These are phyloP conservation scores for Floccularia luteovirens DNA, from an alignment of 768 basidiomycete genomes.

Conservation along the genomic window DNA sequence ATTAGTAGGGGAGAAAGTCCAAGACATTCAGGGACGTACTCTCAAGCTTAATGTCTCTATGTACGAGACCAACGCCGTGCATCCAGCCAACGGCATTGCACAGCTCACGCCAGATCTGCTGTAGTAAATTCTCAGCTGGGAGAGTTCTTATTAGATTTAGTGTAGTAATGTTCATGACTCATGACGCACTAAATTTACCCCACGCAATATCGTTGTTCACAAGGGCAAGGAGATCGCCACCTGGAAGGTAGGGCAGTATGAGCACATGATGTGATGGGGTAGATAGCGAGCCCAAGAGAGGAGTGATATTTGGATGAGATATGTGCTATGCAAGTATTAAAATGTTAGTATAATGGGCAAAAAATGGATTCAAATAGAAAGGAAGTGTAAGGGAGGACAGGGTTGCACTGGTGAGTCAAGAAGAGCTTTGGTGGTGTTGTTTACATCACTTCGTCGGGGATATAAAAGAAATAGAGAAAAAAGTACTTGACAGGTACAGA, in stretches of 20 bases:
- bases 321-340: slow-evolving; percentile 44
- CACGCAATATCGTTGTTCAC: slow-evolving; percentile 51
- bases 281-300: slow-evolving; percentile 62
- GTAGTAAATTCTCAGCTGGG: slow-evolving; percentile 41
- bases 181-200: slow-evolving; percentile 23
- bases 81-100: slow-evolving; percentile 80
- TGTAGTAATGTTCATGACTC: slow-evolving; percentile 1
- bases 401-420: too few relatives aligned
- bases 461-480: too few relatives aligned
- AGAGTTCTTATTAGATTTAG: slow-evolving; percentile 5
- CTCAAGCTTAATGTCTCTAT: slow-evolving; percentile 88
- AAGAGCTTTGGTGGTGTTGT: too few relatives aligned
- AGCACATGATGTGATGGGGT: slow-evolving; percentile 70
- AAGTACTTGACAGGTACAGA: too few relatives aligned
- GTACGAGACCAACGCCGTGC: slow-evolving; percentile 79
- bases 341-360: slow-evolving; percentile 1
- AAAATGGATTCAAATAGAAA: not conserved
- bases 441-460: too few relatives aligned
- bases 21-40: slow-evolving; percentile 30
- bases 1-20: slow-evolving; percentile 2
- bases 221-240: slow-evolving; percentile 78
- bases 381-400: too few relatives aligned
- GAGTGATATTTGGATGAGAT: slow-evolving; percentile 74
- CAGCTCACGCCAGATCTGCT: slow-evolving; percentile 71
- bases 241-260: slow-evolving; percentile 66